Evolutionary conservation across 2,329 filamentous ascomycete genomes (phyloP), one percentile per base, ranked within the genome.

Genomic region (Leptographium flavum): DNA sequence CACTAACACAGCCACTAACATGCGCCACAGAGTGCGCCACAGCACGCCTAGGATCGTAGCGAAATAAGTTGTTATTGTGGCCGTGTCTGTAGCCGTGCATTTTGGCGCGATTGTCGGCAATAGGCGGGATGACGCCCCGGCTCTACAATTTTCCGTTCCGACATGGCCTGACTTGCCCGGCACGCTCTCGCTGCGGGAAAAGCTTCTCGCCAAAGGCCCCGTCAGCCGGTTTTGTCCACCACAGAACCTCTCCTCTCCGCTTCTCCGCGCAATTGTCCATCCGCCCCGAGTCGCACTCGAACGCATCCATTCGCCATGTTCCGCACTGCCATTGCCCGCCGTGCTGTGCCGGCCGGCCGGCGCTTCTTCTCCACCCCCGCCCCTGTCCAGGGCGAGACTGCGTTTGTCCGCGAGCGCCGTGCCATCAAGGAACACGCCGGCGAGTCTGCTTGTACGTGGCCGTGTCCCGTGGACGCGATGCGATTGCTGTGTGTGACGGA

Each of bases 381-480:
- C 38, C 43, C 28, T 17, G 33, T 45, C 32, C 11, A 42, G 21
- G 67, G 65, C 56, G 84, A 94, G 70, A 96, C 94, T 69, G 79
- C 80, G 60, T 98, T 96, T 76, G 81, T 93, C 73, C 81, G 83
- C 59, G 92, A 98, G 76, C 80, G 92, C 63, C 73, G 79, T 63
- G 84, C 83, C 58, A 84, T 94, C 62, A 88, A 93, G 74, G 79
- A 87, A 57, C 92, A 98, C 66, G 92, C 92, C 59, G 78, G 73
- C 55, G 74, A 75, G 60, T 92, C 86, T 55, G 83, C 82, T 66
- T 82, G 88, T 95, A 62, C 63, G 83, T 75, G 2, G n/a, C n/a
- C 28, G 15, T 28, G 3, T 22, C 27, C 28, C 19, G 13, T 17
- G 4, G 14, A 1, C 8, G 19, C 9, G 2, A 7, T 9, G 28